Evolutionary conservation across 2,329 filamentous ascomycete genomes (phyloP).

Genomic region (Trichoderma simmonsii): DNA sequence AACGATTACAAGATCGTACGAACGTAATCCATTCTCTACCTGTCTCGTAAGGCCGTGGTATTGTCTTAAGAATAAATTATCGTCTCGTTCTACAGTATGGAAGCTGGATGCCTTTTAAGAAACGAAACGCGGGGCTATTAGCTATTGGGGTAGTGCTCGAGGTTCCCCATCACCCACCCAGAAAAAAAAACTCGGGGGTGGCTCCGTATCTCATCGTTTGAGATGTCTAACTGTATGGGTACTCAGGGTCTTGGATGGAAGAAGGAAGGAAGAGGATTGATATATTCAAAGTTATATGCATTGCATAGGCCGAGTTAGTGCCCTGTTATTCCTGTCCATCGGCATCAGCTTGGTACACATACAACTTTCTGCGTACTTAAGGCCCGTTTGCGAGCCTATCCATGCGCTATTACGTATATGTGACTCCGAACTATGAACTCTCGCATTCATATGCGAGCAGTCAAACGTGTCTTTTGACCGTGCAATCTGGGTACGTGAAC

Average conservation of each 20-base stretch:
- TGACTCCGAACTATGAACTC: not conserved
- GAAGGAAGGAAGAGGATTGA: not conserved
- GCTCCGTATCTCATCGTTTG: not conserved
- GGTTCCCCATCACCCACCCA: not conserved
- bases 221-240: not conserved
- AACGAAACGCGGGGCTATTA: not conserved
- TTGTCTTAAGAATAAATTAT: not conserved
- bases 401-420: not conserved
- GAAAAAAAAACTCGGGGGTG: not conserved
- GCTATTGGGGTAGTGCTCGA: not conserved
- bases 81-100: not conserved
- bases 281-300: not conserved
- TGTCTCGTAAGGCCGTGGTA: not conserved
- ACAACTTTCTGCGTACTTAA: not conserved
- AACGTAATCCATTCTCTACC: not conserved
- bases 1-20: not conserved
- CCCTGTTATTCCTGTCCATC: not conserved
- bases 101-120: not conserved
- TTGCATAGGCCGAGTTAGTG: not conserved
- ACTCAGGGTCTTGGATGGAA: not conserved
- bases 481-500: not conserved
- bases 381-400: not conserved
- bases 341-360: not conserved
- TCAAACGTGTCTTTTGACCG: not conserved
- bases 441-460: not conserved